Conservation (phyloP, 257 asterid species). For the Thymus mandschuricus region DNA sequence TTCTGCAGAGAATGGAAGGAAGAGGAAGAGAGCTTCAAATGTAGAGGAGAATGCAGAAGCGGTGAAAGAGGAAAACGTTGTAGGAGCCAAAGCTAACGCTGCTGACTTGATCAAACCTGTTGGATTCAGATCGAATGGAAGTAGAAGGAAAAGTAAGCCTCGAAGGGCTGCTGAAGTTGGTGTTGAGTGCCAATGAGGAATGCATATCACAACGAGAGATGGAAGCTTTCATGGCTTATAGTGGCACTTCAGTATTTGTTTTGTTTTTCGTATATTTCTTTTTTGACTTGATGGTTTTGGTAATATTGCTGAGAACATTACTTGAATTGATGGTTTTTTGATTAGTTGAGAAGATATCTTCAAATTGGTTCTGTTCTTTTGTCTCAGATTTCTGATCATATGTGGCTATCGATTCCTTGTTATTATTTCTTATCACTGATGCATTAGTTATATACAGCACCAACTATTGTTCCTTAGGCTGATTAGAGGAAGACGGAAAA, state of each 20-base stretch:
- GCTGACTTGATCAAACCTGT: conserved; percentile 49
- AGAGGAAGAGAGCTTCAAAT: conserved; percentile 64
- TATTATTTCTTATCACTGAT: not conserved
- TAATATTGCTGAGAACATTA: conserved; percentile 19
- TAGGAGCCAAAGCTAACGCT: conserved; percentile 38
- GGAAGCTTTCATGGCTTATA: conserved; percentile 7
- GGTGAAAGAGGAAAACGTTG: conserved; percentile 52
- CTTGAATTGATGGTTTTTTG: conserved; percentile 27
- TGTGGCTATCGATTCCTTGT: conserved; percentile 11
- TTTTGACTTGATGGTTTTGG: conserved; percentile 32
- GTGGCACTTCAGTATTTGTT: conserved; percentile 1
- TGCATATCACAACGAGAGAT: conserved; percentile 7
- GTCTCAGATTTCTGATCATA: conserved; percentile 6
- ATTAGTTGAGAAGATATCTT: conserved; percentile 25
- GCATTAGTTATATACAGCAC: not conserved
- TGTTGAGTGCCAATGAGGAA: conserved; percentile 66
- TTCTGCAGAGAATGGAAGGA: conserved; percentile 55
- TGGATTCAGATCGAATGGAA: conserved; percentile 73
- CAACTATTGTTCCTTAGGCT: not conserved
- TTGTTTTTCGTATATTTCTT: conserved; percentile 5
- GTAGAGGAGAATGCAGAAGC: conserved; percentile 52
- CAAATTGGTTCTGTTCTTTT: conserved; percentile 20
- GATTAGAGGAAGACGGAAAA: conserved; percentile 1
- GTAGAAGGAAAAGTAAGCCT: conserved; percentile 87
- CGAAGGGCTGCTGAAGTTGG: conserved; percentile 94